Base-by-base conservation (phyloP, 2,329 filamentous ascomycete genomes). In the Cytospora piceae region DNA sequence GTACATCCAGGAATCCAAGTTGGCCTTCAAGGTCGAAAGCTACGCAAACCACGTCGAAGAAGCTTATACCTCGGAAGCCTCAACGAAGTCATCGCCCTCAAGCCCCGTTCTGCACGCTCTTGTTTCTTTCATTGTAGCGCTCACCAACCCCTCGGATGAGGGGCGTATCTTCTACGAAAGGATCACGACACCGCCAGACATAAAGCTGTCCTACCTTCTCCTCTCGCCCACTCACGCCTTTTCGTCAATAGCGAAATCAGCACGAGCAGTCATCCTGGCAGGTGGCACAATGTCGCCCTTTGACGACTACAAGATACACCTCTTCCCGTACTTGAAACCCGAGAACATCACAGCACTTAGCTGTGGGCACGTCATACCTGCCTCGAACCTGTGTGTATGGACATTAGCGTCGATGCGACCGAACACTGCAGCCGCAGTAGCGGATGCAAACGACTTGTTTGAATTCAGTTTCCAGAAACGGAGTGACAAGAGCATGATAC, bases 271-370 rank as follows among this genome's bases (percentile, higher is more conserved):
- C 4, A 90, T 99, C 52, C 81, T 99, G 4, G 95, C 94, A 0
- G 95, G 95, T 65, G 95, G 95, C 27, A 99, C 95, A 31, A 98
- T 99, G 95, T 96, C 95, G 2, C 95, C 95, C 0, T 96, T 98
- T 81, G 86, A 90, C 29, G 95, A 98, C 78, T 99, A 97, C 77
- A 88, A 85, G 42, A 85, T 90, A 4, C 92, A 97, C 72, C 82
- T 99, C 0, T 95, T 99, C 68, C 91, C 94, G 0, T 90, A 91
- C 58, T 76, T 97, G 0, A 74, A 85, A 0, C 71, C 82, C 0
- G 77, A 80, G 0, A 87, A 87, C 64, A 85, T 98, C 54, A 89
- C 85, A 12, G 97, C 92, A 0, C 85, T 97, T 34, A 97, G 93
- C 70, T 99, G 94, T 74, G 94, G 93, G 0, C 95, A 99, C 77